These are phyloP conservation scores for Suillus placidus DNA, from an alignment of 768 basidiomycete species.

Conservation along the genomic window DNA sequence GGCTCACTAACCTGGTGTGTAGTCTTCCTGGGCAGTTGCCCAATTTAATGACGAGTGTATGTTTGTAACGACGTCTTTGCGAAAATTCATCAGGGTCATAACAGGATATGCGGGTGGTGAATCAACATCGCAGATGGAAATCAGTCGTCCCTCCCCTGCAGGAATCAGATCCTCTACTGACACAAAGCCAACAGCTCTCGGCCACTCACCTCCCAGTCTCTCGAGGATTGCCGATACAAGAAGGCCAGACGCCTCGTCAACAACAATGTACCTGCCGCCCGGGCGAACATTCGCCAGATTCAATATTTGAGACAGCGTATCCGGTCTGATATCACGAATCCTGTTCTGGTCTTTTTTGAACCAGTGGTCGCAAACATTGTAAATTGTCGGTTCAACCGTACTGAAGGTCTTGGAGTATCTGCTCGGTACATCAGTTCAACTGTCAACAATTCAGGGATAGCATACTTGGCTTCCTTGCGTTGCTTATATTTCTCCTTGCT, in stretches of 20 bases:
- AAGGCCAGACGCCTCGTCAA: constrained; percentile 91
- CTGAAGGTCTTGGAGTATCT: constrained; percentile 90
- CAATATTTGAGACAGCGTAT: constrained; percentile 88
- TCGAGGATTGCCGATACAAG: constrained; percentile 85
- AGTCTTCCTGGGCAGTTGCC: constrained; percentile 82
- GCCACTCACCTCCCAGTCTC: constrained; percentile 73
- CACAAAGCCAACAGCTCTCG: background rate
- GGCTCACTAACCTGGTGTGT: constrained; percentile 57
- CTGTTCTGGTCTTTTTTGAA: constrained; percentile 80
- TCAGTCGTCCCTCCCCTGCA: constrained; percentile 75
- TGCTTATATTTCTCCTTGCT: constrained; percentile 99
- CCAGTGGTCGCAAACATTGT: constrained; percentile 90
- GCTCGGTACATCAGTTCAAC: constrained; percentile 8
- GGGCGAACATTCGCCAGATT: constrained; percentile 82
- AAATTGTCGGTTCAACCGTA: constrained; percentile 83
- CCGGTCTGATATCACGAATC: constrained; percentile 82
- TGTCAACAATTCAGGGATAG: constrained; percentile 7
- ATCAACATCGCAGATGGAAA: constrained; percentile 87
- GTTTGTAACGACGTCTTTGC: constrained; percentile 49
- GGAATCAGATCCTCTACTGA: constrained; percentile 1
- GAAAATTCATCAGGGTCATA: constrained; percentile 84
- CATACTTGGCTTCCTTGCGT: constrained; percentile 94
- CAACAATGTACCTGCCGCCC: constrained; percentile 83
- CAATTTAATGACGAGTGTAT: constrained; percentile 81
- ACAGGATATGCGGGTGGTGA: constrained; percentile 92